Conservation (phyloP, 371 early-diverging fungal genomes). For the Sporodiniella umbellata region DNA sequence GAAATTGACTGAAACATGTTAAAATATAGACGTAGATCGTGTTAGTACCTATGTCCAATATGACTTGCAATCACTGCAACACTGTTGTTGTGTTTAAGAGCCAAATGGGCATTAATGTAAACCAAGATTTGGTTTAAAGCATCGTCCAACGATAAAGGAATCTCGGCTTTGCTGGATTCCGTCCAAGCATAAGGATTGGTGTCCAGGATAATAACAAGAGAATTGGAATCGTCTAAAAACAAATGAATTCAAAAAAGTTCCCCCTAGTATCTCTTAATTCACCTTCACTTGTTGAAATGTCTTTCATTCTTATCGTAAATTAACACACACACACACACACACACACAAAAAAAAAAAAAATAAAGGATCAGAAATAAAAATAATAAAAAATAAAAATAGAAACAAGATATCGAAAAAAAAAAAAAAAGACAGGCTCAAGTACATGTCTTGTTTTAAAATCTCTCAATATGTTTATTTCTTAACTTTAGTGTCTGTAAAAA, state of each 20-base stretch:
- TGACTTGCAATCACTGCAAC: slow-evolving; percentile 79
- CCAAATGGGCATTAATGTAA: slow-evolving; percentile 87
- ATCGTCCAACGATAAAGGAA: slow-evolving; percentile 58
- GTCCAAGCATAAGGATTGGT: slow-evolving; percentile 78
- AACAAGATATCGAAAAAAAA: too few relatives aligned
- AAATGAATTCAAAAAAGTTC: too few relatives aligned
- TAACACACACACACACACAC: too few relatives aligned
- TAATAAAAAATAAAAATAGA: too few relatives aligned
- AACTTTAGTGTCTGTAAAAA: too few relatives aligned
- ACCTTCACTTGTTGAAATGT: slow-evolving; percentile 30
- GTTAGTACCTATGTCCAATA: slow-evolving; percentile 37
- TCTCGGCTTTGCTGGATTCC: slow-evolving; percentile 41
- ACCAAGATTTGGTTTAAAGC: slow-evolving; percentile 76
- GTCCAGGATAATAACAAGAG: slow-evolving; percentile 75
- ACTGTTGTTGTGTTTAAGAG: slow-evolving; percentile 78
- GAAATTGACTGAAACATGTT: slow-evolving; percentile 59
- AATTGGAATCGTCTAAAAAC: slow-evolving; percentile 63
- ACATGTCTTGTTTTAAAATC: too few relatives aligned
- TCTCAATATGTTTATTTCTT: too few relatives aligned
- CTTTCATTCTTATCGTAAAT: slow-evolving; percentile 17
- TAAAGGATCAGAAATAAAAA: too few relatives aligned
- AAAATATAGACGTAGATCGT: background rate
- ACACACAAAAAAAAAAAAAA: too few relatives aligned
- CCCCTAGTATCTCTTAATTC: background rate
- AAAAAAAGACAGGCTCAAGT: too few relatives aligned